Base-by-base conservation (phyloP, 2,329 filamentous ascomycete genomes). In the Dothideomycetes sp. region DNA sequence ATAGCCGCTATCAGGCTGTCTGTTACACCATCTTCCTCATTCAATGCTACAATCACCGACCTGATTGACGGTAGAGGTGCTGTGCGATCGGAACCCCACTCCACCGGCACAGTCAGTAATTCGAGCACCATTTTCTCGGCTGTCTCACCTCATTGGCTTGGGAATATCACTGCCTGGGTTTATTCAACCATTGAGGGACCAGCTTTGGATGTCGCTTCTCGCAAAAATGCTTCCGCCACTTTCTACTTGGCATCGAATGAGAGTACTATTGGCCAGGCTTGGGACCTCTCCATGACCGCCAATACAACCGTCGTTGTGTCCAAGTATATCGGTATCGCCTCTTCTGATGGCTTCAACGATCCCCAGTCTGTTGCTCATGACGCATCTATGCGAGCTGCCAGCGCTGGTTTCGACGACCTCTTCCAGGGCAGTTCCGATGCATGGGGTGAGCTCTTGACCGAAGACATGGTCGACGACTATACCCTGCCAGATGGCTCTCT, bases 261-360 rank as follows among this genome's bases (percentile, higher is more conserved):
- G 9, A 81, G 79, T 0, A 80, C 78, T 0, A 76, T 84, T 47
- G 78, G 76, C 1, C 78, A 83, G 49, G 67, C 72, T 6, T 69
- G 76, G 30, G 56, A 64, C 8, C 65, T 81, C 19, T 62, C 58
- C 1, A 62, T 84, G 5, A 61, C 60, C 20, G 68, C 70, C 3
- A 72, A 73, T 1, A 53, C 73, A 47, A 68, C 68, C 1, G 65
- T 73, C 3, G 72, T 66, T 1, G 59, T 84, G 32, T 73, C 69
- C 33, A 86, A 86, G 52, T 84, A 71, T 48, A 68, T 85, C 12
- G 82, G 82, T 19, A 71, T 69, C 34, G 80, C 82, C 4, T 82
- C 80, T 1, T 73, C 71, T 0, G 82, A 85, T 56, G 80, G 78
- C 0, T 85, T 84, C 51, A 46, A 61, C 0, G 61, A 80, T 46